phyloP scores from a whole-genome alignment of 2,329 filamentous ascomycete species.

The Aspergillus eucalypticola region DNA sequence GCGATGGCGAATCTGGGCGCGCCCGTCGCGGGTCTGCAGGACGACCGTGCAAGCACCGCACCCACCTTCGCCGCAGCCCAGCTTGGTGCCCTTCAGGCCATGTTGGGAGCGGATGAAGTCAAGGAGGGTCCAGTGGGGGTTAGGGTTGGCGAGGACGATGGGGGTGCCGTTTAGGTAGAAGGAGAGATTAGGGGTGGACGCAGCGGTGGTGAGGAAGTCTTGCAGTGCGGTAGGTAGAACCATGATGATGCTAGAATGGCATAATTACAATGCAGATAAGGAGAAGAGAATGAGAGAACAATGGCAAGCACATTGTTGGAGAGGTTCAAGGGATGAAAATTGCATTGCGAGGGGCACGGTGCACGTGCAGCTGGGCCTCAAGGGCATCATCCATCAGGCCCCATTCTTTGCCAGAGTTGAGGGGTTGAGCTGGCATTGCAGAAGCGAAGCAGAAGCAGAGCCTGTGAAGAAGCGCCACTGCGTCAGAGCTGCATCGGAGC shows the following conservation, averaged over 20 bases:
- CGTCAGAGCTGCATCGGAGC: too few species aligned
- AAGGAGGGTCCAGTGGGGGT: slow-evolving; percentile 80
- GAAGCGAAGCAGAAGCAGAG: too few species aligned
- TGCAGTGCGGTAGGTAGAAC: slow-evolving; percentile 56
- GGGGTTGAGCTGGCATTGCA: too few species aligned
- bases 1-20: slow-evolving; percentile 81
- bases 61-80: slow-evolving; percentile 71
- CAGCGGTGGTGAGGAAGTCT: neutral
- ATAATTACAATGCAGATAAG: neutral
- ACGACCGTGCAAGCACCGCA: slow-evolving; percentile 88
- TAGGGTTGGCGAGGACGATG: slow-evolving; percentile 65
- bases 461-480: too few species aligned
- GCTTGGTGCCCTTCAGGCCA: slow-evolving; percentile 83
- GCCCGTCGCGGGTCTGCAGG: slow-evolving; percentile 41
- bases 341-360: too few species aligned
- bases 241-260: neutral
- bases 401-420: too few species aligned
- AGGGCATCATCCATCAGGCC: too few species aligned
- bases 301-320: too few species aligned
- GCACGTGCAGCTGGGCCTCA: too few species aligned
- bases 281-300: neutral
- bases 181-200: slow-evolving; percentile 55
- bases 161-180: slow-evolving; percentile 88
- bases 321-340: too few species aligned
- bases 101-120: slow-evolving; percentile 67